A percentile compares a stretch with the other conserved stretches of the same genome.
These are phyloP conservation scores for Volvox africanus DNA, from an alignment of 139 green algal species.

Conservation along the genomic window DNA sequence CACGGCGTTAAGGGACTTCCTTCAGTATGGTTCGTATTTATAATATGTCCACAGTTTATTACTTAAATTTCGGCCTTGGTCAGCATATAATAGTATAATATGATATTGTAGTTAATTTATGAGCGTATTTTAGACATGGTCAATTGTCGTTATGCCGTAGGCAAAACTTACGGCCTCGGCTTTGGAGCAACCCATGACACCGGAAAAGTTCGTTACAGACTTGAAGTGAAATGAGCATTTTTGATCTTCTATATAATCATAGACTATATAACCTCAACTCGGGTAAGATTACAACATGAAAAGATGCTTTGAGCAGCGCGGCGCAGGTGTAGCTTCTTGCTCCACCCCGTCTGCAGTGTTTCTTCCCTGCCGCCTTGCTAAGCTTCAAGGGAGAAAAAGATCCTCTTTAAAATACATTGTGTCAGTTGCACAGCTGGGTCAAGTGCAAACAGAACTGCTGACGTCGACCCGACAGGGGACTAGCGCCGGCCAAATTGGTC, in stretches of 20 bases:
- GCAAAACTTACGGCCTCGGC: no score
- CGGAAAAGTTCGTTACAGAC: no score
- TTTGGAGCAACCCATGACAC: no score
- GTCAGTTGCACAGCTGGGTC: background rate
- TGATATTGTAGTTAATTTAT: no score
- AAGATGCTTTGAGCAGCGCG: background rate
- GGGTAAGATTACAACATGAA: background rate
- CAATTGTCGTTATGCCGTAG: no score
- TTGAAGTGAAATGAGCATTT: background rate
- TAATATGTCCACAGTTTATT: no score
- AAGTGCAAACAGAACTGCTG: slow-evolving; percentile 10
- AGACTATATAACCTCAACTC: background rate
- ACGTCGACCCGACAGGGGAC: background rate
- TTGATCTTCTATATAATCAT: background rate
- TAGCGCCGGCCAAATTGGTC: background rate
- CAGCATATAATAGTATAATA: no score
- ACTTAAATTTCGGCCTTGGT: no score
- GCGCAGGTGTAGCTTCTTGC: background rate
- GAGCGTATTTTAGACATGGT: no score
- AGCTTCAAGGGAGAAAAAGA: background rate
- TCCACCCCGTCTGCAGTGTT: background rate
- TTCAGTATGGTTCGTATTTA: background rate
- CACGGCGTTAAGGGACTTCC: no score
- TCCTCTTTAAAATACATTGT: background rate
- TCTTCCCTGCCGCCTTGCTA: background rate